phyloP scores from a whole-genome alignment of 768 basidiomycete species.

The Leccinellum rugosiceps region DNA sequence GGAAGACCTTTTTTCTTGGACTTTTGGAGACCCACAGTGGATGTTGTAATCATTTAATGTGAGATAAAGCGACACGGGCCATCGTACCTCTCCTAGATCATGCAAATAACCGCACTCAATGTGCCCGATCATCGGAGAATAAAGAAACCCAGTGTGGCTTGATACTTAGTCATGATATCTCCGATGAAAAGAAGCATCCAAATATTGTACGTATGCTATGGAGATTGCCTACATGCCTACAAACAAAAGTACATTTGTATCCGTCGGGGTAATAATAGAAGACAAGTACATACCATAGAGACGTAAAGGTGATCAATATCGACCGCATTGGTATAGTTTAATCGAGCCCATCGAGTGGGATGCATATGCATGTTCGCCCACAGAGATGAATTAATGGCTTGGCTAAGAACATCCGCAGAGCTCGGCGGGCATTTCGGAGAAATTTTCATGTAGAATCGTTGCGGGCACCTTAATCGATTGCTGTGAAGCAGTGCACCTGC shows the following conservation, averaged over 20 bases:
- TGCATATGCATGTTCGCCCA: conserved; percentile 1
- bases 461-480: neutral
- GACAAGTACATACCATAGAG: conserved; percentile 5
- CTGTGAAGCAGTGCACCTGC: neutral
- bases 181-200: conserved; percentile 10
- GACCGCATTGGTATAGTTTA: neutral
- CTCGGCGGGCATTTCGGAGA: conserved; percentile 6
- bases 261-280: conserved; percentile 3
- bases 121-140: conserved; percentile 18
- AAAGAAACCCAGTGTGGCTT: conserved; percentile 12
- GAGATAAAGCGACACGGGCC: conserved; percentile 19
- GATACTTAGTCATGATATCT: conserved; percentile 1
- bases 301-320: conserved; percentile 15
- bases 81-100: conserved; percentile 12
- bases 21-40: conserved; percentile 2
- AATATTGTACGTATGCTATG: conserved; percentile 17
- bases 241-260: conserved; percentile 5
- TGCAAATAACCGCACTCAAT: conserved; percentile 12
- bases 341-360: neutral
- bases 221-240: conserved; percentile 12
- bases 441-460: conserved; percentile 3
- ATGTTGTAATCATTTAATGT: conserved; percentile 24
- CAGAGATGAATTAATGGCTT: neutral
- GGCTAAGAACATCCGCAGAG: conserved; percentile 3
- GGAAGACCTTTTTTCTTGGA: conserved; percentile 8